A percentile compares a stretch with the other conserved stretches of the same genome.
Conservation (phyloP, 306 rosid species). For the Hylodesmum podocarpum region DNA sequence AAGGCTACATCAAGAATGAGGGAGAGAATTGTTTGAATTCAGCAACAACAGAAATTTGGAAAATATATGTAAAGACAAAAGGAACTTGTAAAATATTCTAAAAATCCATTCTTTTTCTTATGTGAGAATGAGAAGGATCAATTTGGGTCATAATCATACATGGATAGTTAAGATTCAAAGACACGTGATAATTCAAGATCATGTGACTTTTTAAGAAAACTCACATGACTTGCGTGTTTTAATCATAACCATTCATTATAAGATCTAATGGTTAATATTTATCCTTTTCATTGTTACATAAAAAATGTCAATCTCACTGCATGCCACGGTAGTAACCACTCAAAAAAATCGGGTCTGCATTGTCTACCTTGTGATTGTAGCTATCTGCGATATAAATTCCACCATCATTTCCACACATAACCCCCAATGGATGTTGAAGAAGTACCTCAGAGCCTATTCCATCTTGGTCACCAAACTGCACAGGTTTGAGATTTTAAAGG, state of each 20-base stretch:
- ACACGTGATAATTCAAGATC: no score
- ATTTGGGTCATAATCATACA: no score
- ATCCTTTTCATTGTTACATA: no score
- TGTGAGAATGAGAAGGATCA: no score
- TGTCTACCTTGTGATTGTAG: constrained; percentile 90
- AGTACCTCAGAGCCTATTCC: constrained; percentile 87
- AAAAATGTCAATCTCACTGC: no score
- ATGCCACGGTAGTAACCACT: background rate
- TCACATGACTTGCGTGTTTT: no score
- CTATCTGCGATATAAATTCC: constrained; percentile 78
- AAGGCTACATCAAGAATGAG: constrained; percentile 17
- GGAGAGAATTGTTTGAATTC: constrained; percentile 6
- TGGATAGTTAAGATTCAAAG: no score
- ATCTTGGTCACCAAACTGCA: constrained; percentile 96
- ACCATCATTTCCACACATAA: constrained; percentile 64
- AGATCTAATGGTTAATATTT: no score
- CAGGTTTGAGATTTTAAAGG: constrained; percentile 28
- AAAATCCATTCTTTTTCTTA: background rate
- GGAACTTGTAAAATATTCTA: background rate
- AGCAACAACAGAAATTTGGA: constrained; percentile 7
- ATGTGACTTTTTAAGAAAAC: no score
- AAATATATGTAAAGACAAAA: constrained; percentile 13
- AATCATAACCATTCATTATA: no score
- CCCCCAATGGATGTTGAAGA: constrained; percentile 93
- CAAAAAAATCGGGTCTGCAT: constrained; percentile 15